Base-by-base conservation (phyloP, 2,329 filamentous ascomycete genomes). In the Fusarium continuum region DNA sequence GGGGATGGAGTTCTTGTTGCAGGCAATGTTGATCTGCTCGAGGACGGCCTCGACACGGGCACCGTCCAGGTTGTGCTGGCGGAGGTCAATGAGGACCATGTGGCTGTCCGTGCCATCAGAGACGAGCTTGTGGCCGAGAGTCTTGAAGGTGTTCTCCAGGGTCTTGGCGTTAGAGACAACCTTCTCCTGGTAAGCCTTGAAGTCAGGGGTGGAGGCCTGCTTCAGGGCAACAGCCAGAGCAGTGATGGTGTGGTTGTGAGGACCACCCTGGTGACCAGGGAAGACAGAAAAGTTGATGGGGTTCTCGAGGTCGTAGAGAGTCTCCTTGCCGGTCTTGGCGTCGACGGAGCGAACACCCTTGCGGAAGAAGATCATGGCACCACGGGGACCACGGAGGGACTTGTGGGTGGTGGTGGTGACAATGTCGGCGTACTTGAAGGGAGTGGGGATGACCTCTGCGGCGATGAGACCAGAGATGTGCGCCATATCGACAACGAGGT, bases 291-390 rank as follows among this genome's bases (percentile, higher is more conserved):
- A 93, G 84, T 99, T 99, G 85, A 99, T 99, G 53, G 93, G 91
- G 71, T 89, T 87, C 84, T 99, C 95, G 28, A 99, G 87, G 74
- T 99, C 93, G 78, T 97, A 99, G 72, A 93, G 83, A 46, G 85
- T 90, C 83, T 94, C 87, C 82, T 97, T 94, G 73, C 93, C 93
- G 61, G 91, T 89, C 86, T 97, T 97, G 79, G 91, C 83, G 76
- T 98, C 92, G 50, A 90, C 90, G 73, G 90, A 92, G 74, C 94
- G 91, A 61, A 97, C 89, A 65, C 95, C 95, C 84, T 96, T 97
- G 80, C 95, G 92, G 89, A 93, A 99, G 88, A 99, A 99, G 82
- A 99, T 99, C 95, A 99, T 99, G 76, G 95, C 95, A 74, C 95
- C 95, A 77, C 95, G 92, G 58, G 95, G 95, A 58, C 95, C 95